Conservation (phyloP, 345 rosid genomes). For the Citrus reticulata region DNA sequence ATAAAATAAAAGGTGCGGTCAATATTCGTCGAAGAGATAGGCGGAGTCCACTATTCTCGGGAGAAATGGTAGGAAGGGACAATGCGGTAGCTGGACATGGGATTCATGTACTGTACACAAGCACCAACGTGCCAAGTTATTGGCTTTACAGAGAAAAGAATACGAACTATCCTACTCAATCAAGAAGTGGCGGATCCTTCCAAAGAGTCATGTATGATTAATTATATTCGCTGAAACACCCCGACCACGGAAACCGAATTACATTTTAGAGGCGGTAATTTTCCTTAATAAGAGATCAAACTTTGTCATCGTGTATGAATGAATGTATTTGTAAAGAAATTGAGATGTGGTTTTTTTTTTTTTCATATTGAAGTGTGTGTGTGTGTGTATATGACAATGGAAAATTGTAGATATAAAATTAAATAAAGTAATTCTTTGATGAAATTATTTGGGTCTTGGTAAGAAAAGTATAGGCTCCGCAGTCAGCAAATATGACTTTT, state of each 20-base stretch:
- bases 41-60: slow-evolving; percentile 35
- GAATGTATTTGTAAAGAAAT: too few relatives aligned
- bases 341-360: too few relatives aligned
- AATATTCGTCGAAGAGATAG: slow-evolving; percentile 23
- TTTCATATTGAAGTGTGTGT: too few relatives aligned
- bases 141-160: slow-evolving; percentile 42
- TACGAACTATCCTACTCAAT: slow-evolving; percentile 57
- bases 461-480: too few relatives aligned
- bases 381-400: too few relatives aligned
- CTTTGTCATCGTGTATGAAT: too few relatives aligned
- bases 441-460: too few relatives aligned
- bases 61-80: slow-evolving; percentile 56
- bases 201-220: slow-evolving; percentile 85
- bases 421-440: too few relatives aligned
- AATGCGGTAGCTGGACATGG: slow-evolving; percentile 90
- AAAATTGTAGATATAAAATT: too few relatives aligned
- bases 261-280: neutral
- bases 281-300: too few relatives aligned
- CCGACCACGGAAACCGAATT: neutral
- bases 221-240: slow-evolving; percentile 87
- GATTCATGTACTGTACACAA: slow-evolving; percentile 67
- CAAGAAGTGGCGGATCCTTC: slow-evolving; percentile 37
- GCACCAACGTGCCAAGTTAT: slow-evolving; percentile 38
- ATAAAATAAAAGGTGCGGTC: slow-evolving; percentile 37
- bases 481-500: too few relatives aligned